Evolutionary conservation across 2,329 filamentous ascomycete species (phyloP).

Genomic region (Hypoxylon sp.): DNA sequence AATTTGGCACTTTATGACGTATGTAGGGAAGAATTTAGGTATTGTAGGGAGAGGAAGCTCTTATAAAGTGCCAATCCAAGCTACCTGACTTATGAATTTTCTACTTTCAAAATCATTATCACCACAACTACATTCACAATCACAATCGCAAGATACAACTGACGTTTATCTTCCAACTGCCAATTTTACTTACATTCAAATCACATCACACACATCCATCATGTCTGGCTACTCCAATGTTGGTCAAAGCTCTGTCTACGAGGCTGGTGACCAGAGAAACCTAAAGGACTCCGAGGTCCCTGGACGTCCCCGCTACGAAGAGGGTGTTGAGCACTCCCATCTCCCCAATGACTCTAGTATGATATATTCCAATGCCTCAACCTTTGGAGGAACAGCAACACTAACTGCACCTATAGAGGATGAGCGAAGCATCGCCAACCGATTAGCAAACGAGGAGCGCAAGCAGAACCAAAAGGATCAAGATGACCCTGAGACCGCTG

Average conservation of each 20-base stretch:
- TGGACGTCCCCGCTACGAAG: conserved; percentile 69
- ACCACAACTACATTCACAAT: no score
- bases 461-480: conserved; percentile 52
- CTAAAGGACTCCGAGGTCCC: conserved; percentile 60
- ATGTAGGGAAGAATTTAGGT: conserved; percentile 9
- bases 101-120: background rate
- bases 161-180: no score
- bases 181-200: background rate
- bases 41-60: background rate
- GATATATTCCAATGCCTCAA: no score
- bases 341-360: conserved; percentile 76
- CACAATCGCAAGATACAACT: no score
- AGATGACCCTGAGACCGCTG: conserved; percentile 53
- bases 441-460: conserved; percentile 67
- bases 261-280: conserved; percentile 80
- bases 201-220: conserved; percentile 13
- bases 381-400: no score
- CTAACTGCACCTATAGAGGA: conserved; percentile 62
- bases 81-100: conserved; percentile 3
- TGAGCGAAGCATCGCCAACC: conserved; percentile 75
- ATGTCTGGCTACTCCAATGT: conserved; percentile 67
- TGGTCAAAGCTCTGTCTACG: conserved; percentile 72
- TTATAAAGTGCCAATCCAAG: conserved; percentile 26
- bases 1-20: conserved; percentile 35
- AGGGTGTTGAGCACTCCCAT: conserved; percentile 77